A percentile compares a stretch with the other conserved stretches of the same genome.
Conservation (phyloP, 2,329 filamentous ascomycete species). For the Immersiporthe knoxdaviesiana region DNA sequence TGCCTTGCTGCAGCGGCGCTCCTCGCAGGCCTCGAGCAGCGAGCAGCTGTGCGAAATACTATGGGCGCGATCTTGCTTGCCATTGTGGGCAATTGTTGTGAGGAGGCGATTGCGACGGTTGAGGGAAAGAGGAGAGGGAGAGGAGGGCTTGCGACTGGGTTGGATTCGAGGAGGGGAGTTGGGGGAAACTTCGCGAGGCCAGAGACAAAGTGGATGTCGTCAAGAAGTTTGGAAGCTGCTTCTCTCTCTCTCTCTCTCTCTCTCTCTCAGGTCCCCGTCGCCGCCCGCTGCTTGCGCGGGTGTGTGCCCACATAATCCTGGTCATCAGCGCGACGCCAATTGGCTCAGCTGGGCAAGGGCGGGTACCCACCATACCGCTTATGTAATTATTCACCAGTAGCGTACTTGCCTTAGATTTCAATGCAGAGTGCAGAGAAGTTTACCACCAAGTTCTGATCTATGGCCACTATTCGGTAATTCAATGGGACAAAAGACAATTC, state of each 20-base stretch:
- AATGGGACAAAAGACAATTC: too few species aligned
- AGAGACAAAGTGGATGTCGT: constrained; percentile 11
- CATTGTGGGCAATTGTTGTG: constrained; percentile 58
- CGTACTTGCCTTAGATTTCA: background rate
- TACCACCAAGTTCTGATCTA: background rate
- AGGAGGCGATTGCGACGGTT: constrained; percentile 34
- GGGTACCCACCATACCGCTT: background rate
- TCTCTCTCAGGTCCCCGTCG: background rate
- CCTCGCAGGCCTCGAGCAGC: constrained; percentile 54
- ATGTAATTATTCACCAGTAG: background rate
- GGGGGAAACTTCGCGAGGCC: too few species aligned
- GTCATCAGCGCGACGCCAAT: constrained; percentile 9
- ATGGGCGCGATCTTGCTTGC: constrained; percentile 80
- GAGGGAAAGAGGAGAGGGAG: background rate
- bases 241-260: too few species aligned
- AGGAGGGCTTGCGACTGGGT: background rate
- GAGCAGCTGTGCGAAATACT: constrained; percentile 69
- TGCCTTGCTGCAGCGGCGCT: constrained; percentile 57
- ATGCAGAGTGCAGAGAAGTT: background rate
- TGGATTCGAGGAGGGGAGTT: too few species aligned
- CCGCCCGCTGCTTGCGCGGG: background rate
- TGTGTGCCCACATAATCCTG: constrained; percentile 6
- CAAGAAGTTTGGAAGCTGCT: constrained; percentile 14
- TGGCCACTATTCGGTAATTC: too few species aligned
- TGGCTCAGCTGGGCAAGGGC: background rate